Conservation (phyloP, 768 basidiomycete genomes). For the Fibroporia radiculosa region DNA sequence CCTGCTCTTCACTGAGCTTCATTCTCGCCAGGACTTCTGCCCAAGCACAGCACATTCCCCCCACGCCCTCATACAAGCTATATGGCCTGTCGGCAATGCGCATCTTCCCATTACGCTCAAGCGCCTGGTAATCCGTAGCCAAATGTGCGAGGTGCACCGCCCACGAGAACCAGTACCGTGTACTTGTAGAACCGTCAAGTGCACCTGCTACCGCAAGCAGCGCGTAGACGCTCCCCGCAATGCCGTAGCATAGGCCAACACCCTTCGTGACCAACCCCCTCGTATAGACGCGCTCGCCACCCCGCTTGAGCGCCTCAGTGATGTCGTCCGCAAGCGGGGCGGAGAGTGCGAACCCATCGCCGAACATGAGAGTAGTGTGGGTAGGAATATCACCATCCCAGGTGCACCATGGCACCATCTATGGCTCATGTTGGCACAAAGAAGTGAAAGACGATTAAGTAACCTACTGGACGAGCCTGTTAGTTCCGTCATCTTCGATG, state of each 20-base stretch:
- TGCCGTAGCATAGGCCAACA: slow-evolving; percentile 53
- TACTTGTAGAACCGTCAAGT: slow-evolving; percentile 24
- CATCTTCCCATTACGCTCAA: slow-evolving; percentile 35
- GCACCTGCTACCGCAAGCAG: slow-evolving; percentile 41
- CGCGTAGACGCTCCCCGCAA: slow-evolving; percentile 46
- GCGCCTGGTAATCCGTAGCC: slow-evolving; percentile 27
- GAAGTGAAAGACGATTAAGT: background rate
- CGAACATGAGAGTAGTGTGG: slow-evolving; percentile 31
- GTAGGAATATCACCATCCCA: slow-evolving; percentile 40
- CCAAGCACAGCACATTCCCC: slow-evolving; percentile 55
- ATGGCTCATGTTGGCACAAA: background rate
- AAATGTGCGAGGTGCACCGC: slow-evolving; percentile 43
- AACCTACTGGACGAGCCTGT: slow-evolving; percentile 43
- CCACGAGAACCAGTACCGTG: slow-evolving; percentile 25
- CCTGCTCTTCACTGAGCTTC: slow-evolving; percentile 3
- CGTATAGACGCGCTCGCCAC: slow-evolving; percentile 36
- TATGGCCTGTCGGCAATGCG: slow-evolving; percentile 40
- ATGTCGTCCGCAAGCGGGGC: slow-evolving; percentile 21
- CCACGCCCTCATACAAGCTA: slow-evolving; percentile 52
- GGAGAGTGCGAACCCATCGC: slow-evolving; percentile 16
- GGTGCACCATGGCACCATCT: slow-evolving; percentile 60
- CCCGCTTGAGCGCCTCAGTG: slow-evolving; percentile 28
- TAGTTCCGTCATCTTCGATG: slow-evolving; percentile 12
- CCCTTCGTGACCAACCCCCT: slow-evolving; percentile 48
- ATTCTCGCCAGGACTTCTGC: slow-evolving; percentile 29